phyloP scores from a whole-genome alignment of 2,329 filamentous ascomycete species.

The Sclerotinia nivalis region DNA sequence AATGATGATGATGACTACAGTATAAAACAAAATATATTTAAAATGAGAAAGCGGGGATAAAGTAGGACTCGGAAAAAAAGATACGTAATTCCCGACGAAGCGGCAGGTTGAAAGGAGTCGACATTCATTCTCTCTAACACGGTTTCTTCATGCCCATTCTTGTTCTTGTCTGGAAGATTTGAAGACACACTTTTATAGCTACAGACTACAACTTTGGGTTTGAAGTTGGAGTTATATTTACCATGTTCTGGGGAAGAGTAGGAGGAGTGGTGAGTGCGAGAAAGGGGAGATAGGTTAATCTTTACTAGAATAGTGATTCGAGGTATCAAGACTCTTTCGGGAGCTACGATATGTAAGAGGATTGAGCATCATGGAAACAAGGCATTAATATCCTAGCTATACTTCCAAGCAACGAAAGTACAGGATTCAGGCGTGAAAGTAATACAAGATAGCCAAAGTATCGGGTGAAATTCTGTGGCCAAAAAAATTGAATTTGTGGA shows the following conservation, averaged over 20 bases:
- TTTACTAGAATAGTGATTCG: neutral
- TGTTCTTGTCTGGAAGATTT: neutral
- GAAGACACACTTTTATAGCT: neutral
- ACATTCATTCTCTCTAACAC: neutral
- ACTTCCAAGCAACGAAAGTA: neutral
- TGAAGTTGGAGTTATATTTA: neutral
- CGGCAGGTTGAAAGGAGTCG: neutral
- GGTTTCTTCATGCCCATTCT: neutral
- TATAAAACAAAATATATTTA: neutral
- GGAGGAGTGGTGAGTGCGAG: neutral
- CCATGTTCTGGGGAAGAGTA: neutral
- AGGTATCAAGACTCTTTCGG: neutral
- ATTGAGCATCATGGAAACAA: neutral
- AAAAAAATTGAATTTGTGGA: neutral
- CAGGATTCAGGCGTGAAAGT: neutral
- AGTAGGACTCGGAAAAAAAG: neutral
- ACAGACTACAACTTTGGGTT: neutral
- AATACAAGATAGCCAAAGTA: neutral
- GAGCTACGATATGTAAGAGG: neutral
- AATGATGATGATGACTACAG: neutral
- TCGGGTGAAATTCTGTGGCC: neutral
- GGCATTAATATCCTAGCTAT: neutral
- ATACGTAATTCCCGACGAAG: neutral
- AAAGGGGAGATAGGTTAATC: neutral
- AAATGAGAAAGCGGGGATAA: neutral